Conservation (phyloP, 176 grass and related monocot genomes). For the Oryza brachyantha region DNA sequence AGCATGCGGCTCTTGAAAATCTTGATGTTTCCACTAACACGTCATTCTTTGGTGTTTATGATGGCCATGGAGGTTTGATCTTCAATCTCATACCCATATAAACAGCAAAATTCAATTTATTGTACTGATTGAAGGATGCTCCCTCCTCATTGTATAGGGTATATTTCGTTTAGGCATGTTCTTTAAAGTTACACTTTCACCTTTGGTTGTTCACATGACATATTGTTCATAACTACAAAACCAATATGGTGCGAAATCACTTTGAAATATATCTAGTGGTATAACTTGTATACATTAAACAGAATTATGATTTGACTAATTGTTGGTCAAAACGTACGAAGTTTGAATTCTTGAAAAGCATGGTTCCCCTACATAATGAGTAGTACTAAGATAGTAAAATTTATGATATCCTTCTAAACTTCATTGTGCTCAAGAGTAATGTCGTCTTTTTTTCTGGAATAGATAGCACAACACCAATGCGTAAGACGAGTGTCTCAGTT, state of each 20-base stretch:
- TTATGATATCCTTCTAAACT: neutral
- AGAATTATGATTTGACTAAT: neutral
- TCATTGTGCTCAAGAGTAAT: neutral
- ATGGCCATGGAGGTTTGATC: slow-evolving; percentile 50
- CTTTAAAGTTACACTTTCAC: neutral
- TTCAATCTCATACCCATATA: slow-evolving; percentile 4
- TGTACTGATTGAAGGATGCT: slow-evolving; percentile 2
- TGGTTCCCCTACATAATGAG: neutral
- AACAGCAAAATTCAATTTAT: neutral
- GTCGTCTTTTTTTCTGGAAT: neutral
- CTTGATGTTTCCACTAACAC: slow-evolving; percentile 27
- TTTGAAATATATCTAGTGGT: neutral
- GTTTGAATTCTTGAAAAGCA: neutral
- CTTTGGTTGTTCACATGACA: neutral
- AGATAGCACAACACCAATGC: neutral
- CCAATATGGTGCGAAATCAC: neutral
- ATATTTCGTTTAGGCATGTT: neutral
- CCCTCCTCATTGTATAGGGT: neutral
- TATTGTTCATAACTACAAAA: neutral
- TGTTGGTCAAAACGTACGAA: neutral
- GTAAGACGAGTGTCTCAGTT: neutral
- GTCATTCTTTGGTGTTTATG: slow-evolving; percentile 60
- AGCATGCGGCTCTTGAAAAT: slow-evolving; percentile 29
- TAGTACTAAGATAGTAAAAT: slow-evolving; percentile 9
- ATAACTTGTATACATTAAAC: neutral